Evolutionary conservation across 805 yeast genomes (phyloP).

Genomic region (Spathaspora passalidarum): DNA sequence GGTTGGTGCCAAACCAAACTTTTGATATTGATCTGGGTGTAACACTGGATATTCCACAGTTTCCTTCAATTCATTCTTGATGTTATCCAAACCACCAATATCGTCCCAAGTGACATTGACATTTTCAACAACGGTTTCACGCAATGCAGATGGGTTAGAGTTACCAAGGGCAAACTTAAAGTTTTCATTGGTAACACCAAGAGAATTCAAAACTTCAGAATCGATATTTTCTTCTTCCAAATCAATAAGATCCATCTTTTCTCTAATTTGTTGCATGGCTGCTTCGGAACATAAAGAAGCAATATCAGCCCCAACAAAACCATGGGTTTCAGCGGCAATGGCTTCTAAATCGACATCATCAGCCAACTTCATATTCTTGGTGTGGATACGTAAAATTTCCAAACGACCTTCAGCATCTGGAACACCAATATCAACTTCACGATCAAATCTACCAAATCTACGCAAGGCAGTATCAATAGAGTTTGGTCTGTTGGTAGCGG

Average conservation of each 20-base stretch:
- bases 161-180: constrained; percentile 96
- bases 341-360: constrained; percentile 95
- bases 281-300: constrained; percentile 99
- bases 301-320: constrained; percentile 98
- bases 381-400: constrained; percentile 94
- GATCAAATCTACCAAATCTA: constrained; percentile 81
- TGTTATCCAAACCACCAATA: constrained; percentile 96
- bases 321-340: constrained; percentile 96
- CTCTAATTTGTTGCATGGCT: constrained; percentile 99
- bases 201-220: constrained; percentile 92
- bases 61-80: constrained; percentile 95
- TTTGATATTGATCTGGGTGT: constrained; percentile 98
- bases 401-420: constrained; percentile 99
- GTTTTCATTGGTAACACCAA: constrained; percentile 99
- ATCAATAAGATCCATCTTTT: constrained; percentile 97
- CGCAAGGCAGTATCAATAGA: constrained; percentile 83
- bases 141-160: constrained; percentile 97
- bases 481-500: constrained; percentile 91
- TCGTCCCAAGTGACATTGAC: constrained; percentile 99
- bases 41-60: constrained; percentile 98
- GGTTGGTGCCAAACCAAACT: constrained; percentile 96
- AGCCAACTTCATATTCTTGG: constrained; percentile 95
- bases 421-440: constrained; percentile 85
- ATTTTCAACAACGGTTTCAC: constrained; percentile 98
- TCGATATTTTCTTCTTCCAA: constrained; percentile 95